These are phyloP conservation scores for Coprinopsis sp. DNA, from an alignment of 768 basidiomycete species.

Conservation along the genomic window DNA sequence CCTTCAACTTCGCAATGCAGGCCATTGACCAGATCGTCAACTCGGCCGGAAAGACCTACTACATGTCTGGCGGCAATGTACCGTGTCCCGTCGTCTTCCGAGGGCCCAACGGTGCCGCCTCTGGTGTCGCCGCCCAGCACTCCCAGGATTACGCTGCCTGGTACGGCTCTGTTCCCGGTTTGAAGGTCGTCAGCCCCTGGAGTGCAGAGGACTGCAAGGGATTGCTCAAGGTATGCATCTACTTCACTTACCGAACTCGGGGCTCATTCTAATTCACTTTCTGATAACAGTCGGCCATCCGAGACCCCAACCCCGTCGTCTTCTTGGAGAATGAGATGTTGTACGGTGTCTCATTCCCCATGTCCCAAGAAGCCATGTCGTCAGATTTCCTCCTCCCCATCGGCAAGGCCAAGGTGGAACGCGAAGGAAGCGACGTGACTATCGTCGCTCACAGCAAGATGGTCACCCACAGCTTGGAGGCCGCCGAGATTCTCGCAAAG, in stretches of 20 bases:
- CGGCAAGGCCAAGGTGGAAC: conserved; percentile 96
- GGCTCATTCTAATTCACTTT: conserved; percentile 1
- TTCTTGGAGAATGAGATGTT: conserved; percentile 99
- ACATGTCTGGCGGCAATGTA: conserved; percentile 99
- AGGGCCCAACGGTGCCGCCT: conserved; percentile 96
- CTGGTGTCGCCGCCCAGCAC: conserved; percentile 96
- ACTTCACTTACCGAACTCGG: background rate
- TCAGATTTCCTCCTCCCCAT: conserved; percentile 94
- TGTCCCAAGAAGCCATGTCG: conserved; percentile 92
- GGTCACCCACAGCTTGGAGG: conserved; percentile 93
- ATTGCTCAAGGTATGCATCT: conserved; percentile 73
- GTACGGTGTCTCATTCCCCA: conserved; percentile 96
- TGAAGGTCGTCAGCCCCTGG: conserved; percentile 98
- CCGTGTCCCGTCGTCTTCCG: conserved; percentile 99
- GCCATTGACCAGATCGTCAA: conserved; percentile 99
- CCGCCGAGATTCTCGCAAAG: conserved; percentile 88
- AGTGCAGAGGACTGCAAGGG: conserved; percentile 99
- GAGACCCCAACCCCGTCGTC: conserved; percentile 97
- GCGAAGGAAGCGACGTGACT: conserved; percentile 88
- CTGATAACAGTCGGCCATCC: conserved; percentile 82
- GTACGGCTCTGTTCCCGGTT: conserved; percentile 89
- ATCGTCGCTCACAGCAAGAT: conserved; percentile 98
- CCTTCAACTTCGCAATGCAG: conserved; percentile 99
- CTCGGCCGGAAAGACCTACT: conserved; percentile 99
- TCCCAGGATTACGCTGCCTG: conserved; percentile 97